Conservation (phyloP, 768 basidiomycete species). For the Xanthoconium stramineum region DNA sequence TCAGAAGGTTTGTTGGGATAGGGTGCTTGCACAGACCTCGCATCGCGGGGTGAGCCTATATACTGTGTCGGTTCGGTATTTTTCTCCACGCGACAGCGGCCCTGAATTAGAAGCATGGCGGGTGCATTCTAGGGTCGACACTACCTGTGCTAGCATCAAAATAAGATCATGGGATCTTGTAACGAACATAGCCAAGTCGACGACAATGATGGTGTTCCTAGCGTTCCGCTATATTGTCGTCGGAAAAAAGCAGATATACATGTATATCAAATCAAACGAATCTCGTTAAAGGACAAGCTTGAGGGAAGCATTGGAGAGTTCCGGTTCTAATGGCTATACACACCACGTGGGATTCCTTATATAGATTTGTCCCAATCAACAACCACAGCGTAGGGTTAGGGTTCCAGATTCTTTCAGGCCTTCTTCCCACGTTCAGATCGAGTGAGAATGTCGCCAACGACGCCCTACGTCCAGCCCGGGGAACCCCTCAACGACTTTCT, state of each 20-base stretch:
- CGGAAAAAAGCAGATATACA: no score
- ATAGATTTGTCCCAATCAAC: not conserved
- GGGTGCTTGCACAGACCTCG: not conserved
- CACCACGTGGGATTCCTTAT: not conserved
- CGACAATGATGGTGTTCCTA: no score
- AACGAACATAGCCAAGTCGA: no score
- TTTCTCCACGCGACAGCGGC: not conserved
- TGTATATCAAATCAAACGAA: no score
- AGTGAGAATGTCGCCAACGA: slow-evolving; percentile 31
- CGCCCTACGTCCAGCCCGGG: slow-evolving; percentile 77
- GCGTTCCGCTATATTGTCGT: no score
- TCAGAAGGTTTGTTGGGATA: not conserved
- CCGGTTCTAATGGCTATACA: not conserved
- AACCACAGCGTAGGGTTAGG: slow-evolving; percentile 29
- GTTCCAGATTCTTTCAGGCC: slow-evolving; percentile 1
- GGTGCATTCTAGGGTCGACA: not conserved
- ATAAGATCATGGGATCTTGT: not conserved
- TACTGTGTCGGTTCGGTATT: not conserved
- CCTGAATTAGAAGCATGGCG: not conserved
- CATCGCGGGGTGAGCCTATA: not conserved
- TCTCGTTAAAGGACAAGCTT: no score
- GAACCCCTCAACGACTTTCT: slow-evolving; percentile 87
- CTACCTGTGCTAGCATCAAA: not conserved
- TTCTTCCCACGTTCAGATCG: slow-evolving; percentile 20
- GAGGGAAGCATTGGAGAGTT: no score